phyloP scores from a whole-genome alignment of 2,329 filamentous ascomycete species.

The Monosporascus sp. region DNA sequence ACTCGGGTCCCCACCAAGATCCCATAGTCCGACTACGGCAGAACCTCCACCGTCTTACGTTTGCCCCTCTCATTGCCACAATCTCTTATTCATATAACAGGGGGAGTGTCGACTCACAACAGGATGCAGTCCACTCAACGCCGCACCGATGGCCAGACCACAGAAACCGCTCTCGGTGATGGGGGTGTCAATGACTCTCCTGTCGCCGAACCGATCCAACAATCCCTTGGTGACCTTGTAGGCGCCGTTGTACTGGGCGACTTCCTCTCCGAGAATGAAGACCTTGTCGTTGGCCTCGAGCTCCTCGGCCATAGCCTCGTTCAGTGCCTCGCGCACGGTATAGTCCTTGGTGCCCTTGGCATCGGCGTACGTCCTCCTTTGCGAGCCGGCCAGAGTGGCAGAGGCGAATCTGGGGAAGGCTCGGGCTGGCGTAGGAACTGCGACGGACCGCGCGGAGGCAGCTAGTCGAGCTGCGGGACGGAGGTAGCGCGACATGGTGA shows the following conservation, averaged over 20 bases:
- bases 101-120: constrained; percentile 59
- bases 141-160: constrained; percentile 90
- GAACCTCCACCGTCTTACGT: neutral
- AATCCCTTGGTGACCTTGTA: constrained; percentile 99
- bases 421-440: constrained; percentile 29
- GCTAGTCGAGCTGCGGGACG: constrained; percentile 45
- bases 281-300: constrained; percentile 92
- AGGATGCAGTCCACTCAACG: constrained; percentile 88
- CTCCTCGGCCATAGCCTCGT: constrained; percentile 97
- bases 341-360: constrained; percentile 69
- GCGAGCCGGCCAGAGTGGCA: constrained; percentile 32
- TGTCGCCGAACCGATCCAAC: constrained; percentile 93
- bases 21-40: neutral
- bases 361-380: constrained; percentile 52
- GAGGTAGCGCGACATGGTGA: constrained; percentile 45
- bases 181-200: constrained; percentile 95
- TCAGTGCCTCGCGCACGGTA: constrained; percentile 94
- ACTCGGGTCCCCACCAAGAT: neutral
- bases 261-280: constrained; percentile 94
- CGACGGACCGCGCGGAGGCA: constrained; percentile 32
- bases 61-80: neutral
- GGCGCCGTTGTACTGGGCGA: constrained; percentile 98
- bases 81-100: neutral
- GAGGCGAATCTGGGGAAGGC: constrained; percentile 29
- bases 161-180: constrained; percentile 97